Percentiles rank a stretch among this genome's conserved stretches.
These are phyloP conservation scores for Citrus australasica DNA, from an alignment of 345 rosid species.

Conservation along the genomic window DNA sequence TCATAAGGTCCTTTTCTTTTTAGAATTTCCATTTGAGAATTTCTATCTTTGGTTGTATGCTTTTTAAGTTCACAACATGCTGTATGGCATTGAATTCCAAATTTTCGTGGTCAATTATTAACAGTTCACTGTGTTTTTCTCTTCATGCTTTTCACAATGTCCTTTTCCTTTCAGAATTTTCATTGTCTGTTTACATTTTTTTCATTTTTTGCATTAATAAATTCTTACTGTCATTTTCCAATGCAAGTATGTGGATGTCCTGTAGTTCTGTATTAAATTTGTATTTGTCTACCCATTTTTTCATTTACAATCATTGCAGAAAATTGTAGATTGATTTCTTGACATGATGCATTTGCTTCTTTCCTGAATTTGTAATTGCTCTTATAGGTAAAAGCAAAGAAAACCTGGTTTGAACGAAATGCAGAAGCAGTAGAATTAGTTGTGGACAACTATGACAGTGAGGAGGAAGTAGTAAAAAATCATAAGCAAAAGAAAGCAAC, in stretches of 20 bases:
- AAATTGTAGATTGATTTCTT: neutral
- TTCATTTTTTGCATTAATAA: neutral
- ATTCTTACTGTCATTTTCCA: neutral
- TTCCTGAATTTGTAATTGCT: constrained; percentile 12
- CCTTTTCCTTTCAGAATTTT: neutral
- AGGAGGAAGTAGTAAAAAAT: constrained; percentile 74
- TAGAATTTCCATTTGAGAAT: neutral
- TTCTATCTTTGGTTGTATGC: neutral
- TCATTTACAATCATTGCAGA: neutral
- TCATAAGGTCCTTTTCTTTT: neutral
- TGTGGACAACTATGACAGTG: constrained; percentile 75
- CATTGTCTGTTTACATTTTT: neutral
- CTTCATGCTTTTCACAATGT: neutral
- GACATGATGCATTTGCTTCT: neutral
- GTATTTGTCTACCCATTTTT: neutral
- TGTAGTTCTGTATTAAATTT: neutral
- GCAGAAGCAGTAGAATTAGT: constrained; percentile 73
- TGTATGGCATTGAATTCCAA: neutral
- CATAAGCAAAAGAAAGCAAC: constrained; percentile 58
- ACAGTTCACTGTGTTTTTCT: neutral
- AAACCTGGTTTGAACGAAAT: constrained; percentile 78
- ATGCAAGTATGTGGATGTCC: neutral
- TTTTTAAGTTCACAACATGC: neutral
- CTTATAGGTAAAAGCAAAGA: constrained; percentile 68
- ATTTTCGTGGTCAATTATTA: neutral